Conservation (phyloP, 768 basidiomycete genomes). For the Kwoniella sp. region DNA sequence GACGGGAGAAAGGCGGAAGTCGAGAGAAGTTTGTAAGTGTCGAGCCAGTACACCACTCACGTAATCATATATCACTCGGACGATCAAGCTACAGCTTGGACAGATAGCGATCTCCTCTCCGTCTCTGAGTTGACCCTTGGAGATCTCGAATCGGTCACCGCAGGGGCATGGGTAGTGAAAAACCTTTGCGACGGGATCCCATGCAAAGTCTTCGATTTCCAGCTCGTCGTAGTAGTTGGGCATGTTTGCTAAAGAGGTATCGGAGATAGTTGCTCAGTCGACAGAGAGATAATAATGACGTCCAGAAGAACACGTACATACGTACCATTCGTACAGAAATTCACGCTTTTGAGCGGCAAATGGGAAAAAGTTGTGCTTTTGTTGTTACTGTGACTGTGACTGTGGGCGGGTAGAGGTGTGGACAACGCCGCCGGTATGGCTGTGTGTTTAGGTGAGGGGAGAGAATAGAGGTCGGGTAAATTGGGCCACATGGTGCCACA, state of each 20-base stretch:
- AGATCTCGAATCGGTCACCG: slow-evolving; percentile 96
- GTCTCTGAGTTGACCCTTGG: slow-evolving; percentile 75
- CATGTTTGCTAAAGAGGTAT: slow-evolving; percentile 30
- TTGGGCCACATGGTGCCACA: too few relatives aligned
- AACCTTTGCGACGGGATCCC: slow-evolving; percentile 76
- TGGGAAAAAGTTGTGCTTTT: neutral
- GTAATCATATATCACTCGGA: slow-evolving; percentile 91
- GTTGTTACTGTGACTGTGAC: too few relatives aligned
- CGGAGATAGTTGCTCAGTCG: too few relatives aligned
- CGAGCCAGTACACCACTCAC: slow-evolving; percentile 61
- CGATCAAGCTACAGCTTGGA: slow-evolving; percentile 91
- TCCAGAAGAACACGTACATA: too few relatives aligned
- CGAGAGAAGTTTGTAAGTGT: too few relatives aligned
- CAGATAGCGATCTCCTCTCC: slow-evolving; percentile 95
- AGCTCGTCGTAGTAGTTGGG: slow-evolving; percentile 78
- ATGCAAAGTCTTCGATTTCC: slow-evolving; percentile 94
- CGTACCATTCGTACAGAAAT: too few relatives aligned
- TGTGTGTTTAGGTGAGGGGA: neutral
- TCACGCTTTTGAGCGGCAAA: neutral
- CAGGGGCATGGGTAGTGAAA: slow-evolving; percentile 98
- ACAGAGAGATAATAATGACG: too few relatives aligned
- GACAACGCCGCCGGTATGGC: neutral
- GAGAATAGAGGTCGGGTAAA: neutral
- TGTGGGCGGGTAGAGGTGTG: too few relatives aligned
- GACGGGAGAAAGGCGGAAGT: too few relatives aligned